Evolutionary conservation across 164 flowering plant species (phyloP), one percentile per base, ranked within the genome.

Genomic region (Kingdonia uniflora): DNA sequence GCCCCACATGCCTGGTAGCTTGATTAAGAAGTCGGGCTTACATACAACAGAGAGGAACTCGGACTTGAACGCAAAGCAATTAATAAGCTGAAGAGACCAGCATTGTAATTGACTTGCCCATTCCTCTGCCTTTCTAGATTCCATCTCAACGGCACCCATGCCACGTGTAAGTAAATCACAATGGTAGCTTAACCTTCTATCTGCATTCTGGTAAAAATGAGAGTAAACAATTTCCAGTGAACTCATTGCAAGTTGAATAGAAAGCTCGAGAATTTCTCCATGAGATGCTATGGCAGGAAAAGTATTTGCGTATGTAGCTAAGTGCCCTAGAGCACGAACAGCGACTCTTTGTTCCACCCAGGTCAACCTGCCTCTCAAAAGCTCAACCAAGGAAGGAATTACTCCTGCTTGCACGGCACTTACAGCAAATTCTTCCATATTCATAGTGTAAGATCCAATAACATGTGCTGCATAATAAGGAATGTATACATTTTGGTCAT

Each of bases 261-360:
- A 72, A 26, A 87, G 92, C 68, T 94, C 99, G 51, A 94, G 92
- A 56, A 89, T 73, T 68, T 94, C 99, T 1, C 90, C 88, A 60
- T 94, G 96, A 66, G 70, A 79, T 16, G 92, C 92, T 21, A 94
- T 74, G 17, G 95, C 63, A 58, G 84, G 71, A 63, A 89, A 94
- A 50, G 99, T 86, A 59, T 74, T 73, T 17, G 92, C 63, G 68
- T 94, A 94, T 6, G 97, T 94, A 52, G 96, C 97, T 68, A 89
- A 65, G 76, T 94, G 99, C 17, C 99, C 99, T 7, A 94, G 63
- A 63, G 99, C 97, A 37, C 99, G 76, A 3, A 94, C 95, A 5
- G 99, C 97, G 56, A 94, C 99, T 71, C 99, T 68, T 65, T 94
- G 97, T 49, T 94, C 99, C 45, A 89, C 99, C 99, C 99, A 94